phyloP scores from a whole-genome alignment of 73 alveolate genomes.

The Tetrahymena thermophila region DNA sequence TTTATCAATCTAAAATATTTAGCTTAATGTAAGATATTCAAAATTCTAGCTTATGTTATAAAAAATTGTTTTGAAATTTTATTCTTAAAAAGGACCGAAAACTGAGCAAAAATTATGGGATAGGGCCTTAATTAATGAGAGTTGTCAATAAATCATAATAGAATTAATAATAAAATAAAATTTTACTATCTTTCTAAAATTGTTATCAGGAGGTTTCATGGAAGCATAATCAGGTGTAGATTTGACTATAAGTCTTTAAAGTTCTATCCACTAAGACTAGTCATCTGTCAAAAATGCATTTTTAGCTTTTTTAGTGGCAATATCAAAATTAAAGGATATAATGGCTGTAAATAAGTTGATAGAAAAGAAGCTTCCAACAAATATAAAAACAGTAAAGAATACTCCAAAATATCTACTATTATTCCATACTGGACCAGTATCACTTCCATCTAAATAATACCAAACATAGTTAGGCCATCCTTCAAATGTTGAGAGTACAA shows the following conservation, averaged over 20 bases:
- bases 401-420: constrained; percentile 2
- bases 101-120: too few relatives aligned
- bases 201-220: constrained; percentile 44
- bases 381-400: constrained; percentile 72
- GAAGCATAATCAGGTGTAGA: constrained; percentile 64
- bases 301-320: constrained; percentile 62
- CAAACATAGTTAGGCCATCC: constrained; percentile 92
- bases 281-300: constrained; percentile 27
- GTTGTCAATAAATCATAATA: background rate
- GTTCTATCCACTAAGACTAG: constrained; percentile 60
- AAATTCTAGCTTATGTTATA: too few relatives aligned
- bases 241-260: constrained; percentile 35
- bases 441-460: constrained; percentile 48
- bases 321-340: constrained; percentile 76
- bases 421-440: constrained; percentile 34
- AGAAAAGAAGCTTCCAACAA: constrained; percentile 75
- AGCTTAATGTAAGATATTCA: too few relatives aligned
- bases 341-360: constrained; percentile 89
- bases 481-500: constrained; percentile 73
- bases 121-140: too few relatives aligned
- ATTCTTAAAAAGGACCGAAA: too few relatives aligned
- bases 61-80: too few relatives aligned
- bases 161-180: too few relatives aligned
- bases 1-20: too few relatives aligned
- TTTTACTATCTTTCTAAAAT: constrained; percentile 22